A percentile compares a stretch with the other conserved stretches of the same genome.
Conservation (phyloP, 495 filamentous ascomycete genomes). For the Aspergillus avenaceus region DNA sequence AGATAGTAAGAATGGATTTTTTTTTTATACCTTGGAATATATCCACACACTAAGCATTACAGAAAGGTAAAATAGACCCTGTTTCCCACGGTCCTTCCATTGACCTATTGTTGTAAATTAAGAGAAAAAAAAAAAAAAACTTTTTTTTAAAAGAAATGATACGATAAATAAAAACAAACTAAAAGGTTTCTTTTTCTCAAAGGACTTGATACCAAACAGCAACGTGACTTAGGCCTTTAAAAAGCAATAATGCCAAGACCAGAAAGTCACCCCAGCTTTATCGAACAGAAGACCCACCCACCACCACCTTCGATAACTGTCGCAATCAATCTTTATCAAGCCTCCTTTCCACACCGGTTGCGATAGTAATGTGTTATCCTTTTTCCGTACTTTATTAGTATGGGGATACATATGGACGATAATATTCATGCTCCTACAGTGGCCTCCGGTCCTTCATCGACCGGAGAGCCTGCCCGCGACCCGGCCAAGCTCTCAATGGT, state of each 20-base stretch:
- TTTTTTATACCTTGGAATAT: no score
- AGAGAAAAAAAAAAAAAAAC: no score
- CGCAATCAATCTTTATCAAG: background rate
- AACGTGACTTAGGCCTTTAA: background rate
- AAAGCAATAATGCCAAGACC: background rate
- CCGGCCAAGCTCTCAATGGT: slow-evolving; percentile 56
- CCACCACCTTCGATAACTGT: slow-evolving; percentile 2
- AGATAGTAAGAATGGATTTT: no score
- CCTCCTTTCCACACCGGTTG: background rate
- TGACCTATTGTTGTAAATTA: no score
- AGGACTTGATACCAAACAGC: no score
- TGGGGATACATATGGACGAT: slow-evolving; percentile 58
- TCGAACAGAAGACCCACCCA: slow-evolving; percentile 6
- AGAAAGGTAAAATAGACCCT: no score
- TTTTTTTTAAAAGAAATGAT: no score
- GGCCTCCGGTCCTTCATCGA: slow-evolving; percentile 61
- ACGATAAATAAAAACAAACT: no score
- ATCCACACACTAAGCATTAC: no score
- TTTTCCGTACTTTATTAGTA: slow-evolving; percentile 14
- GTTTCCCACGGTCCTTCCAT: no score
- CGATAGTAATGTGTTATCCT: slow-evolving; percentile 8
- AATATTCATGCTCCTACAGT: slow-evolving; percentile 71
- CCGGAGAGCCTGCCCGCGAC: slow-evolving; percentile 45
- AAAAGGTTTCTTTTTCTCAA: no score
- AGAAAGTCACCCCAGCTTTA: slow-evolving; percentile 1